Evolutionary conservation across 495 filamentous ascomycete species (phyloP).

Genomic region (Saxophila tyrrhenica): DNA sequence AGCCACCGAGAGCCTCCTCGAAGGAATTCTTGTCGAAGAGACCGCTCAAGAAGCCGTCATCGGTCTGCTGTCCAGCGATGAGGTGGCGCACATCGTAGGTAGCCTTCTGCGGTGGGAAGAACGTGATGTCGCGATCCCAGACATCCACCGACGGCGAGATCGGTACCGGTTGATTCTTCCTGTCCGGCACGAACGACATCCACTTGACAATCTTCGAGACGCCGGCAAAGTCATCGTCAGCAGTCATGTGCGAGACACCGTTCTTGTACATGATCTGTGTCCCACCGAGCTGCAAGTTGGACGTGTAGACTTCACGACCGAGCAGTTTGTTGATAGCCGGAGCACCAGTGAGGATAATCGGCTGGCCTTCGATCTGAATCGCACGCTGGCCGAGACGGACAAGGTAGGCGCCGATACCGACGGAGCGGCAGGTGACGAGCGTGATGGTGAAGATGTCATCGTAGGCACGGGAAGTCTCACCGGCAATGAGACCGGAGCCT

Average conservation of each 20-base stretch:
- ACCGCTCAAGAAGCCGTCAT: slow-evolving; percentile 76
- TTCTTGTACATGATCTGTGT: slow-evolving; percentile 99
- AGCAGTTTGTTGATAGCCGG: slow-evolving; percentile 97
- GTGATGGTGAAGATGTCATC: slow-evolving; percentile 99
- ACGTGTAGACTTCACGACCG: slow-evolving; percentile 96
- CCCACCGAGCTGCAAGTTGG: slow-evolving; percentile 95
- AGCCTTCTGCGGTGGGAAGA: slow-evolving; percentile 74
- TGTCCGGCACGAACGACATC: slow-evolving; percentile 93
- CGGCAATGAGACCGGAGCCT: slow-evolving; percentile 94
- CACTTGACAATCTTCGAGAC: slow-evolving; percentile 96
- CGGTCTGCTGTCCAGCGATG: slow-evolving; percentile 81
- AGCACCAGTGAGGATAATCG: slow-evolving; percentile 96
- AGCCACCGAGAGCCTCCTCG: slow-evolving; percentile 90
- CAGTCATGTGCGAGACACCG: slow-evolving; percentile 97
- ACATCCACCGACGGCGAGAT: slow-evolving; percentile 72
- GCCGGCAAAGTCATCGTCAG: slow-evolving; percentile 94
- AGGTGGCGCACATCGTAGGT: slow-evolving; percentile 90
- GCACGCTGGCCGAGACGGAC: slow-evolving; percentile 95
- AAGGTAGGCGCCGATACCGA: slow-evolving; percentile 92
- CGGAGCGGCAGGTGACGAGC: slow-evolving; percentile 87
- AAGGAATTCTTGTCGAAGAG: slow-evolving; percentile 95
- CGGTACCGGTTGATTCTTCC: slow-evolving; percentile 78
- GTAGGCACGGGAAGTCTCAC: slow-evolving; percentile 92
- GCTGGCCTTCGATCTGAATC: slow-evolving; percentile 97
- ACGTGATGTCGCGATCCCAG: slow-evolving; percentile 88